Conservation (phyloP, 352 stramenopile genomes). For the Phytophthora pistaciae region DNA sequence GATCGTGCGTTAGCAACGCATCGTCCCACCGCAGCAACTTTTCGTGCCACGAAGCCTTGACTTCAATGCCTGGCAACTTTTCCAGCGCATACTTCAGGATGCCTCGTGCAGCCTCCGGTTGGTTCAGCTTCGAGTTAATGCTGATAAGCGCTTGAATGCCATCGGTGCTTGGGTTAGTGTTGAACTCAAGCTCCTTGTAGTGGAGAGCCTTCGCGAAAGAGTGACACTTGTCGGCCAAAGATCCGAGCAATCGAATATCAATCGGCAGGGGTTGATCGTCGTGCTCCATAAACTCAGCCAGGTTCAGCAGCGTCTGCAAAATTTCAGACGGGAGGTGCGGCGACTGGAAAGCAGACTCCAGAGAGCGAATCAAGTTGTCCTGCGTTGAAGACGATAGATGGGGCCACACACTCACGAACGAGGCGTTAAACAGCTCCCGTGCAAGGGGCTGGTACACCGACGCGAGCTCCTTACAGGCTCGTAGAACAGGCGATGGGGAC, state of each 20-base stretch:
- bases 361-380: slow-evolving; percentile 93
- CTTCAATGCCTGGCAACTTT: slow-evolving; percentile 79
- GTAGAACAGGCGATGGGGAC: slow-evolving; percentile 95
- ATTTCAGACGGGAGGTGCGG: slow-evolving; percentile 97
- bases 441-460: slow-evolving; percentile 99
- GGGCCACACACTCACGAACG: slow-evolving; percentile 99
- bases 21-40: slow-evolving; percentile 99
- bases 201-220: slow-evolving; percentile 99
- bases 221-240: slow-evolving; percentile 98
- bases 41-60: slow-evolving; percentile 98
- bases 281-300: slow-evolving; percentile 99
- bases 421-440: slow-evolving; percentile 98
- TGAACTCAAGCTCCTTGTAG: slow-evolving; percentile 99
- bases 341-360: slow-evolving; percentile 96
- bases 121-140: slow-evolving; percentile 98
- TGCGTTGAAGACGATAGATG: slow-evolving; percentile 93
- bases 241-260: slow-evolving; percentile 96
- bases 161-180: slow-evolving; percentile 88
- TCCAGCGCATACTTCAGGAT: slow-evolving; percentile 96
- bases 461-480: slow-evolving; percentile 96
- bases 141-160: slow-evolving; percentile 98
- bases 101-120: slow-evolving; percentile 98
- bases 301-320: slow-evolving; percentile 97
- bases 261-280: slow-evolving; percentile 98
- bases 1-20: slow-evolving; percentile 95